phyloP scores from a whole-genome alignment of 192 early-diverging fungal genomes.

The Backusella parvicylindrica region DNA sequence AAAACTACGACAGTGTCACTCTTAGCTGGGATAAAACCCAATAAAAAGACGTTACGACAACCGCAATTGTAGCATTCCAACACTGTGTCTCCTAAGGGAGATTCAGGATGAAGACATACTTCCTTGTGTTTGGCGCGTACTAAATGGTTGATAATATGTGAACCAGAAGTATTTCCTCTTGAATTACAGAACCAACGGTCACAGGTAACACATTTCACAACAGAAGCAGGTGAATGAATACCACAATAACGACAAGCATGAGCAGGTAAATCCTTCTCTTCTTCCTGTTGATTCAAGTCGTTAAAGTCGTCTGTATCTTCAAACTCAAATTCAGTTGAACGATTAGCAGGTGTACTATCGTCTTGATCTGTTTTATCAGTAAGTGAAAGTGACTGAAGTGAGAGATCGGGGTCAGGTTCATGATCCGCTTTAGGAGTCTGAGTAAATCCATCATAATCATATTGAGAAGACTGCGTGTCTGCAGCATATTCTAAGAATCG shows the following conservation, averaged over 20 bases:
- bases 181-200: constrained; percentile 97
- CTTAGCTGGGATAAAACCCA: constrained; percentile 99
- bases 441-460: constrained; percentile 57
- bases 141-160: constrained; percentile 95
- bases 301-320: constrained; percentile 55
- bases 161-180: constrained; percentile 82
- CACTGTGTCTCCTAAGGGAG: constrained; percentile 88
- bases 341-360: constrained; percentile 2
- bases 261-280: constrained; percentile 60
- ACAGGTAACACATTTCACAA: constrained; percentile 92
- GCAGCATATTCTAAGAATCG: constrained; percentile 55
- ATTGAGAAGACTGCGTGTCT: constrained; percentile 62
- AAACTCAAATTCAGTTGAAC: constrained; percentile 30
- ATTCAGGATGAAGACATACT: constrained; percentile 89
- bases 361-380: constrained; percentile 21
- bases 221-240: constrained; percentile 80
- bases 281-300: constrained; percentile 40
- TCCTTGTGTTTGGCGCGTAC: constrained; percentile 94
- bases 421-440: constrained; percentile 39
- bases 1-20: constrained; percentile 96
- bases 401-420: constrained; percentile 51
- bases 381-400: constrained; percentile 34
- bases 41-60: constrained; percentile 88
- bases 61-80: constrained; percentile 99
- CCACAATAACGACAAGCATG: constrained; percentile 95